Evolutionary conservation across 2,329 filamentous ascomycete species (phyloP).

Genomic region (Fusarium verticillioides): DNA sequence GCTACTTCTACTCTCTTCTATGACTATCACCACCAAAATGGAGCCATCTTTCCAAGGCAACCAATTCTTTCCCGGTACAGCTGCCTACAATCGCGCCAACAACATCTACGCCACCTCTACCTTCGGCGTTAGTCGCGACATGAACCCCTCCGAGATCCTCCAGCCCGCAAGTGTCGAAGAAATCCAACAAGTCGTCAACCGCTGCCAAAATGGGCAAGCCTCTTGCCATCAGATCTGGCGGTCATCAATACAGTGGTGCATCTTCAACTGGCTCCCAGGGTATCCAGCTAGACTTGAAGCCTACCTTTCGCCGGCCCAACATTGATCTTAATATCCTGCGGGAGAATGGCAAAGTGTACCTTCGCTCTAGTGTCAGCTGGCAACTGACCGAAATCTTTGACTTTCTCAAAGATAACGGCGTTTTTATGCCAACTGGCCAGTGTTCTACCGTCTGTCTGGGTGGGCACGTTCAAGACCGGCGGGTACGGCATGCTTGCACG

Average conservation of each 20-base stretch:
- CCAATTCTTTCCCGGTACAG: background rate
- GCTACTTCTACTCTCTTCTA: fast-evolving
- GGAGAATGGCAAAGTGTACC: conserved; percentile 48
- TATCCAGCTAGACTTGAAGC: conserved; percentile 58
- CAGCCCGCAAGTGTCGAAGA: conserved; percentile 56
- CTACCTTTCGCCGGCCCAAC: conserved; percentile 47
- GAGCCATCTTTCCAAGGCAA: background rate
- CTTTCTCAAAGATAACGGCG: conserved; percentile 52
- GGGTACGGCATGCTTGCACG: conserved; percentile 59
- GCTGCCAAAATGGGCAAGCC: conserved; percentile 53
- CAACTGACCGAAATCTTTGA: conserved; percentile 55
- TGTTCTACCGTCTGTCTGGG: conserved; percentile 58
- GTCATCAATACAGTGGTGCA: conserved; percentile 61
- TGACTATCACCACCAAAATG: background rate
- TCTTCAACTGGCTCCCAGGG: conserved; percentile 56
- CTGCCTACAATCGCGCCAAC: background rate
- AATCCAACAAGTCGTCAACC: conserved; percentile 52
- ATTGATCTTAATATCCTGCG: conserved; percentile 28
- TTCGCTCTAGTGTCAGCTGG: conserved; percentile 55
- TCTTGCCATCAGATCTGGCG: conserved; percentile 58
- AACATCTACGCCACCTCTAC: conserved; percentile 54
- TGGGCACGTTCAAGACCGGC: conserved; percentile 60
- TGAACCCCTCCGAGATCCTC: conserved; percentile 57
- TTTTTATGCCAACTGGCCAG: conserved; percentile 59
- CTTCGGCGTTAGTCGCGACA: conserved; percentile 52